phyloP scores from a whole-genome alignment of 192 early-diverging fungal species.

The Geranomyces variabilis region DNA sequence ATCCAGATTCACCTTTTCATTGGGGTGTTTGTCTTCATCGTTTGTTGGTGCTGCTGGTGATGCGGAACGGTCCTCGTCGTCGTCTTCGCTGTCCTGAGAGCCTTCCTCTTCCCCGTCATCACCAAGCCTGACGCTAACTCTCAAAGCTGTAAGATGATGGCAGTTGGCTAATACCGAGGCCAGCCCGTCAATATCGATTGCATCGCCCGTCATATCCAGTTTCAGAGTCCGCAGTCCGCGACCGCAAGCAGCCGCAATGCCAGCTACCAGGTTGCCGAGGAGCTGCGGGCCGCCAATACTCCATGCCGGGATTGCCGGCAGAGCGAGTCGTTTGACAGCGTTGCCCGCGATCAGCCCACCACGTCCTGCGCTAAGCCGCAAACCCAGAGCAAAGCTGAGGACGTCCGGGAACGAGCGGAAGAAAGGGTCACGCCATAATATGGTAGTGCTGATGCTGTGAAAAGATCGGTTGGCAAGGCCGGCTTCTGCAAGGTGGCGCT shows the following conservation, averaged over 20 bases:
- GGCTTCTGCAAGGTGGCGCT: background rate
- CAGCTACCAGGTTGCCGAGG: background rate
- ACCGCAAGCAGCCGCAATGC: background rate
- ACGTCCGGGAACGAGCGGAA: constrained; percentile 3
- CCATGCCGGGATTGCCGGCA: constrained; percentile 9
- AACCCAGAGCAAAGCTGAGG: background rate
- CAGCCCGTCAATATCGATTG: background rate
- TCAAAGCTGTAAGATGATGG: constrained; percentile 5
- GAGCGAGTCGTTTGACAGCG: background rate
- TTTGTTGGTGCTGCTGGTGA: background rate
- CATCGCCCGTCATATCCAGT: background rate
- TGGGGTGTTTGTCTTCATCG: background rate
- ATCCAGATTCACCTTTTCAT: background rate
- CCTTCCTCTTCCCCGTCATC: background rate
- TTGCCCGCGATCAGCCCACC: background rate
- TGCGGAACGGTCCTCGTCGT: background rate
- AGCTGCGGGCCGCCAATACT: constrained; percentile 13
- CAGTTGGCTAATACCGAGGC: background rate
- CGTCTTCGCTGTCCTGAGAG: background rate
- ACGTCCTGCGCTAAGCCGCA: background rate
- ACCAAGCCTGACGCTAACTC: background rate
- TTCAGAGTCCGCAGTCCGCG: constrained; percentile 10
- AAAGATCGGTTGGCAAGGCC: background rate
- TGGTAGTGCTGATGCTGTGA: background rate
- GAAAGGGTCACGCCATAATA: constrained; percentile 8